Base-by-base conservation (phyloP, 345 rosid genomes). In the Aegle marmelos region DNA sequence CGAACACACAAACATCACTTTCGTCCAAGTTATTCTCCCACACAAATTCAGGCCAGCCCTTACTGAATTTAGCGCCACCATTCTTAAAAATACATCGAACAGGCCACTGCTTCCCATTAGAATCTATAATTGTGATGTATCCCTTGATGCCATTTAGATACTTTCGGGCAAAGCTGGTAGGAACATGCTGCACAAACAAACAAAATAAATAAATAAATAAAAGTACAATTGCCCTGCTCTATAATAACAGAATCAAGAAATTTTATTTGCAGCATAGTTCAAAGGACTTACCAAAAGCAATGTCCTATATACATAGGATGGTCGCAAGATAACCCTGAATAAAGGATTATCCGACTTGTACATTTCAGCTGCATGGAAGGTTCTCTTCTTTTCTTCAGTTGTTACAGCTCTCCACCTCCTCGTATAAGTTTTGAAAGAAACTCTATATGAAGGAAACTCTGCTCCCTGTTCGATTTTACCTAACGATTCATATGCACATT, bases 1-100 rank as follows among this genome's bases (percentile, higher is more conserved):
- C 91, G 25, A 89, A 89, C 36, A 91, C 84, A 58, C 92, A 91
- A 34, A 86, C 90, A 70, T 90, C 92, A 7, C 92, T 90, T 83
- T 87, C 88, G 2, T 82, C 85, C 81, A 90, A 79, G 60, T 85
- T 86, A 76, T 90, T 87, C 33, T 82, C 91, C 89, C 79, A 71
- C 4, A 79, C 84, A 76, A 87, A 90, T 73, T 80, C 91, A 9
- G 83, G 78, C 91, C 94, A 88, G 72, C 94, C 94, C 77, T 88
- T 84, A 82, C 86, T 75, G 19, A 89, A 76, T 54, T 84, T 85
- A 76, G 85, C 83, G 39, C 70, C 58, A 7, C 89, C 79, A 9
- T 73, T 54, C 45, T 59, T 75, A 28, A 71, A 79, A 25, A 82
- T 68, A 78, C 90, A 89, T 36, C 87, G 80, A 25, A 89, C 94